Evolutionary conservation across 345 rosid species (phyloP), one percentile per base, ranked within the genome.

Genomic region (Citrus inodora): DNA sequence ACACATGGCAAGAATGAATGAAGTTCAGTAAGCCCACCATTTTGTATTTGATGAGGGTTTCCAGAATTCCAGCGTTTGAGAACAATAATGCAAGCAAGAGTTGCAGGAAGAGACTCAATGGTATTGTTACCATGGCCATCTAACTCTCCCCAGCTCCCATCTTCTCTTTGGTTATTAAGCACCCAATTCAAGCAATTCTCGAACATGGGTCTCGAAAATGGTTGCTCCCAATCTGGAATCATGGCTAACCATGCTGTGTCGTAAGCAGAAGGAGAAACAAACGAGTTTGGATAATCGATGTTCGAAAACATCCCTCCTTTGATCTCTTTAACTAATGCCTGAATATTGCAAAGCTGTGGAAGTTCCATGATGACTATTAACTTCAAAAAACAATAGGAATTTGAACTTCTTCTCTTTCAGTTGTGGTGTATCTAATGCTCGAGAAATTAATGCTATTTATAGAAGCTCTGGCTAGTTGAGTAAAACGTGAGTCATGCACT

Each of bases 161-260:
- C 85, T 76, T 72, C 80, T 28, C 55, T 73, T 74, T 89, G 94
- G 84, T 87, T 88, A 37, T 66, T 25, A 25, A 89, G 56, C 33
- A 92, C 86, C 94, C 97, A 92, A 37, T 86, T 84, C 79, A 92
- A 77, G 83, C 88, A 89, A 42, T 19, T 76, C 76, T 74, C 67
- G 76, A 92, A 92, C 93, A 89, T 83, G 69, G 93, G 94, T 59
- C 42, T 32, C 14, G 51, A 11, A 7, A 25, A 51, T 2, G 84
- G 80, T 60, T 24, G 62, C 22, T 19, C 27, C 24, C 38, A 32
- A 37, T 80, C 80, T 22, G 89, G 88, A 40, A 91, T 74, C 90
- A 91, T 85, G 61, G 89, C 87, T 78, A 91, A 74, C 91, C 91
- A 91, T 35, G 94, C 91, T 2, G 90, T 85, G 61, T 91, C 91